Evolutionary conservation across 129 eudicot genomes (phyloP).

Genomic region (Artemisia annua): DNA sequence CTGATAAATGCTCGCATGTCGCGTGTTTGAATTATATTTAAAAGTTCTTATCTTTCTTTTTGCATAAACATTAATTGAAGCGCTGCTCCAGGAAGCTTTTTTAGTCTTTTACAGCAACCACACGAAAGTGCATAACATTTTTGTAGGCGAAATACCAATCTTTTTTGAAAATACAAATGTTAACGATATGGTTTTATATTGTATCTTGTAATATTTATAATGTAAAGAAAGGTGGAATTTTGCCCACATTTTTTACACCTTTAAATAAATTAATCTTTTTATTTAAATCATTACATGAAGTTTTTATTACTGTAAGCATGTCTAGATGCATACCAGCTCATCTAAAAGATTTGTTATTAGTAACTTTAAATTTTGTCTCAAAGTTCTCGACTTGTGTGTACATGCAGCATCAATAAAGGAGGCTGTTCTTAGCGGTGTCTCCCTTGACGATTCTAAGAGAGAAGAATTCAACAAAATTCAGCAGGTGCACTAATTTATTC

Average conservation of each 20-base stretch:
- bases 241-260: background rate
- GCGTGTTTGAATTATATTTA: background rate
- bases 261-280: background rate
- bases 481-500: slow-evolving; percentile 49
- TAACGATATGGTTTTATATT: background rate
- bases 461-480: slow-evolving; percentile 79
- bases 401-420: slow-evolving; percentile 85
- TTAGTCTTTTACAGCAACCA: background rate
- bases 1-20: background rate
- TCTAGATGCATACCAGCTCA: slow-evolving; percentile 4
- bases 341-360: background rate
- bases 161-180: background rate
- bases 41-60: background rate
- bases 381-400: slow-evolving; percentile 15
- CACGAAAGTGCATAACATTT: background rate
- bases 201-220: background rate
- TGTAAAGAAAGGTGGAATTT: background rate
- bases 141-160: background rate
- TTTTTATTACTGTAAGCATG: background rate
- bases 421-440: slow-evolving; percentile 87
- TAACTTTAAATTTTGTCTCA: background rate
- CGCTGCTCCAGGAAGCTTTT: background rate
- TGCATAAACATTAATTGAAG: background rate
- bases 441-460: slow-evolving; percentile 87
- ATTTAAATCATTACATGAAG: background rate